Evolutionary conservation across 345 rosid species (phyloP), one percentile per base, ranked within the genome.

Genomic region (Corchorus olitorius): DNA sequence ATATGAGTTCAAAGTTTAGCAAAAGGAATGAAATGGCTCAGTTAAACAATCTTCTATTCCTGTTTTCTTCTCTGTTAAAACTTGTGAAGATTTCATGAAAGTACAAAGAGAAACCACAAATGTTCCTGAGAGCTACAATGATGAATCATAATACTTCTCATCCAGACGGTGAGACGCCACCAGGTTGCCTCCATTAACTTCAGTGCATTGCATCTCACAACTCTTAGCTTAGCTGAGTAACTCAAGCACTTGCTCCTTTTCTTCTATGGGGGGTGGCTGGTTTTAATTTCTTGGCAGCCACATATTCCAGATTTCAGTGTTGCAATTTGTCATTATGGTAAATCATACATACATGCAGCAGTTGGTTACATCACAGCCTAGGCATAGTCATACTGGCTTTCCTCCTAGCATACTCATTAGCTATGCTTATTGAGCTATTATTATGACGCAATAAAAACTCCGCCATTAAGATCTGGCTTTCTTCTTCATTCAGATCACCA

Each of bases 401-500:
- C 63, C 89, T 87, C 85, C 83, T 91, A 34, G 90, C 98, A 39
- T 84, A 88, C 65, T 91, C 97, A 11, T 86, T 81, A 16, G 93
- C 97, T 27, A 93, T 84, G 86, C 87, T 82, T 41, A 88, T 75
- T 2, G 94, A 80, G 79, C 86, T 91, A 77, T 86, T 86, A 87
- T 91, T 87, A 76, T 95, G 99, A 43, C 94, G 99, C 77, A 95
- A 85, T 6, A 86, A 90, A 82, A 93, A 95, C 84, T 95, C 99
- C 1, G 98, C 99, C 39, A 86, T 80, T 72, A 95, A 76, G 84
- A 95, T 92, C 80, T 88, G 90, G 43, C 82, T 86, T 86, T 92
- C 97, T 75, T 86, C 81, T n/a, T 27, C 80, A 2, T 85, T 90
- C 77, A 95, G 86, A 87, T 95, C 98, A 52, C 99, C 93, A 83